Percentiles rank a stretch among this genome's conserved stretches.
Evolutionary conservation across 345 rosid species (phyloP).

Genomic region (Sonneratia alba): DNA sequence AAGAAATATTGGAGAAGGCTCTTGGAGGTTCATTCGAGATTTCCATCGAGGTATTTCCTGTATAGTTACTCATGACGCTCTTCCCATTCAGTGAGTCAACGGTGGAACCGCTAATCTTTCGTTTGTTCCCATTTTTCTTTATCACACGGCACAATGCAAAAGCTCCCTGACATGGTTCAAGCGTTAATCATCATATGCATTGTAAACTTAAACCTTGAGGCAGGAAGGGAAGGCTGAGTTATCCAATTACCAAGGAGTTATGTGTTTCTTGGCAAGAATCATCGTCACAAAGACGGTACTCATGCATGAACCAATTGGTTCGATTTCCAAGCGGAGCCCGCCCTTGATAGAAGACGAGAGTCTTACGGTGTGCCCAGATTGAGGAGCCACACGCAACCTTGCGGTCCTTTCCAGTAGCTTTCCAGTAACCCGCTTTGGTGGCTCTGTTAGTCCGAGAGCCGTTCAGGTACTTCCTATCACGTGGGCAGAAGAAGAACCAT

Average conservation of each 20-base stretch:
- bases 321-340: constrained; percentile 76
- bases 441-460: constrained; percentile 79
- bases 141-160: constrained; percentile 75
- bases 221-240: neutral
- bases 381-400: constrained; percentile 50
- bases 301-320: constrained; percentile 80
- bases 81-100: constrained; percentile 20
- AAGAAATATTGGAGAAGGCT: constrained; percentile 25
- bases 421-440: constrained; percentile 88
- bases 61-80: constrained; percentile 19
- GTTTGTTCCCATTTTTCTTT: constrained; percentile 27
- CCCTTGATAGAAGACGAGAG: constrained; percentile 71
- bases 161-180: constrained; percentile 38
- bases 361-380: constrained; percentile 51
- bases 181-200: neutral
- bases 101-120: constrained; percentile 29
- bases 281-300: constrained; percentile 65
- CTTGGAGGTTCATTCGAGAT: constrained; percentile 31
- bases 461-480: constrained; percentile 78
- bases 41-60: constrained; percentile 20
- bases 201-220: neutral
- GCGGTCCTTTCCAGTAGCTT: constrained; percentile 87
- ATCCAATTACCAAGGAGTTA: constrained; percentile 36
- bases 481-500: constrained; percentile 88
- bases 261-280: constrained; percentile 39